Conservation (phyloP, 2,329 filamentous ascomycete species). For the Colletotrichum horii region DNA sequence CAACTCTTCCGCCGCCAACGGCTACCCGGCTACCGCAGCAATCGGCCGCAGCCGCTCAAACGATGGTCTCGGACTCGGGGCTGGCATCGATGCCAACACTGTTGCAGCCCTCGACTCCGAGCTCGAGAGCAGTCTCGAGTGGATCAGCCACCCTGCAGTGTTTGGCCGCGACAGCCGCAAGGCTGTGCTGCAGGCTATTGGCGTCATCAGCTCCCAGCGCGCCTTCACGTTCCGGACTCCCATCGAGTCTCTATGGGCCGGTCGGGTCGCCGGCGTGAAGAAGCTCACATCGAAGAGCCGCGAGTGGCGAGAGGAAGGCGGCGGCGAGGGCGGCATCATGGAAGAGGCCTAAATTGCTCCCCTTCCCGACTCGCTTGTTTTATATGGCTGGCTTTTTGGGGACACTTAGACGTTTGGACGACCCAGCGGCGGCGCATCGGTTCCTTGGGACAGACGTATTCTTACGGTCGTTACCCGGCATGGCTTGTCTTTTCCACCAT, state of each 20-base stretch:
- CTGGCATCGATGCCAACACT: constrained; percentile 82
- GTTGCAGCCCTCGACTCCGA: constrained; percentile 90
- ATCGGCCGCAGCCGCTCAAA: constrained; percentile 59
- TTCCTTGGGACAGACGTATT: constrained; percentile 6
- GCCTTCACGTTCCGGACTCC: constrained; percentile 93
- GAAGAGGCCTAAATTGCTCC: constrained; percentile 56
- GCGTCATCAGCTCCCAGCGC: constrained; percentile 92
- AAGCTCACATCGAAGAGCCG: constrained; percentile 81
- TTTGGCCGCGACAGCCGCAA: constrained; percentile 95
- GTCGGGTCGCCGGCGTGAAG: constrained; percentile 80
- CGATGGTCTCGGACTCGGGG: constrained; percentile 63
- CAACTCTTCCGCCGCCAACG: constrained; percentile 55
- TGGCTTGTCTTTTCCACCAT: constrained; percentile 7
- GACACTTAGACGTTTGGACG: background rate
- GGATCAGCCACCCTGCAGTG: constrained; percentile 96
- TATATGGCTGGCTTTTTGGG: constrained; percentile 5
- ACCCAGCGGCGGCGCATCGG: constrained; percentile 11
- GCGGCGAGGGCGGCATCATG: constrained; percentile 71
- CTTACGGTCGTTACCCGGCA: constrained; percentile 14
- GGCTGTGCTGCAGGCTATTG: constrained; percentile 93
- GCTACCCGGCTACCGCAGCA: constrained; percentile 42
- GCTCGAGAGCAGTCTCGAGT: constrained; percentile 88
- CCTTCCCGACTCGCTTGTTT: constrained; percentile 7
- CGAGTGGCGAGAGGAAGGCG: constrained; percentile 88
- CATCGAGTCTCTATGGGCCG: constrained; percentile 88